Evolutionary conservation across 495 filamentous ascomycete genomes (phyloP).

Genomic region (Trichoderma reesei): DNA sequence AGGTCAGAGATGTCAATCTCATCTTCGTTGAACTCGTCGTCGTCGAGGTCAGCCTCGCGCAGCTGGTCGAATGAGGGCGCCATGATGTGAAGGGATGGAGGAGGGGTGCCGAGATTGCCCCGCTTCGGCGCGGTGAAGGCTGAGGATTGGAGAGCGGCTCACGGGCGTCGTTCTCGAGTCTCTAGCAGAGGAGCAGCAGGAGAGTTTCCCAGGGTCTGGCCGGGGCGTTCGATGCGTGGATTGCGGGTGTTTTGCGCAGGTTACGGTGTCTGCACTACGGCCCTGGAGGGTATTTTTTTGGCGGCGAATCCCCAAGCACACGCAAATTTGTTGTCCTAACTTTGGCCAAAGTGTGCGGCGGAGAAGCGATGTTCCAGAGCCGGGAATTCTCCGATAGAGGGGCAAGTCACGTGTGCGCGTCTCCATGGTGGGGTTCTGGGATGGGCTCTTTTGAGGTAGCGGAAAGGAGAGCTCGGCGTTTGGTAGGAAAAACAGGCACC

Average conservation of each 20-base stretch:
- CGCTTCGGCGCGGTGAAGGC: constrained; percentile 8
- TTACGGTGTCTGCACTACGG: not conserved
- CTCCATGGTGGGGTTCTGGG: not conserved
- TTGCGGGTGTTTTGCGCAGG: constrained; percentile 2
- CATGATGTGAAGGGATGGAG: constrained; percentile 34
- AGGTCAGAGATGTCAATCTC: constrained; percentile 94
- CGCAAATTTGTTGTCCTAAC: constrained; percentile 11
- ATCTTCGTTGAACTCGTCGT: constrained; percentile 82
- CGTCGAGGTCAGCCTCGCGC: constrained; percentile 63
- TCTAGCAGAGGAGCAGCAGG: not conserved
- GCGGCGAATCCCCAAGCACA: constrained; percentile 5
- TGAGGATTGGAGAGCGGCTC: not conserved
- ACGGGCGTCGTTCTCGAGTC: not conserved
- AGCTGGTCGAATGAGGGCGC: constrained; percentile 50
- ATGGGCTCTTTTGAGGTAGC: not conserved
- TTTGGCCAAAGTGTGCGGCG: constrained; percentile 11
- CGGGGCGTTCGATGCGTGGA: not conserved
- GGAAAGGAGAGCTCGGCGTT: constrained; percentile 3
- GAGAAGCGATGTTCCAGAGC: constrained; percentile 8
- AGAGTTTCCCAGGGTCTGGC: constrained; percentile 3
- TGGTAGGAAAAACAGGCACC: not conserved
- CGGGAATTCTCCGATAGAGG: not conserved
- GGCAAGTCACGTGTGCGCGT: constrained; percentile 12
- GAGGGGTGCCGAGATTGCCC: constrained; percentile 9
- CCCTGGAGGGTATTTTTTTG: constrained; percentile 2